phyloP scores from a whole-genome alignment of 2,329 filamentous ascomycete species.

The Leptographium procerum region DNA sequence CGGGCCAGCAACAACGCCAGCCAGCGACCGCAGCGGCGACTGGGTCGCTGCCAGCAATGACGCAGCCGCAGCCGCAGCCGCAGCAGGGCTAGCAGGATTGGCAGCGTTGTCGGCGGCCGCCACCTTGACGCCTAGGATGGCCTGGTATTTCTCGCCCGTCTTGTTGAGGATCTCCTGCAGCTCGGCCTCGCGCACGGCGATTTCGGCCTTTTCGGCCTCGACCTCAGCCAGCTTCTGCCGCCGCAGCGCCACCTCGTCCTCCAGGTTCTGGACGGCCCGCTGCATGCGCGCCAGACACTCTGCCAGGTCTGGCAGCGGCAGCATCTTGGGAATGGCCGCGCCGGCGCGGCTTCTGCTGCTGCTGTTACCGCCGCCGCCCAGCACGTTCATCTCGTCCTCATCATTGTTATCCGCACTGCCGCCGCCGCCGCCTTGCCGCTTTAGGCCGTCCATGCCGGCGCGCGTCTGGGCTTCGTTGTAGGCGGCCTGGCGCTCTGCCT shows the following conservation, averaged over 20 bases:
- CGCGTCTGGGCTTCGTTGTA: constrained; percentile 82
- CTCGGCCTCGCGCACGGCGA: constrained; percentile 60
- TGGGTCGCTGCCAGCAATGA: constrained; percentile 17
- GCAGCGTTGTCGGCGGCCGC: constrained; percentile 10
- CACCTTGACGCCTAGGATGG: constrained; percentile 23
- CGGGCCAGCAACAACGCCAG: constrained; percentile 14
- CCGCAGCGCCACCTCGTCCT: constrained; percentile 49
- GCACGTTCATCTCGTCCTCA: neutral
- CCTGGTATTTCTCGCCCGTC: constrained; percentile 55
- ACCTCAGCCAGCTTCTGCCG: constrained; percentile 54
- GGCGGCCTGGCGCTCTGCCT: constrained; percentile 61
- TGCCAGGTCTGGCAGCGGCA: constrained; percentile 62
- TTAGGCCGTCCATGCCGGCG: constrained; percentile 69
- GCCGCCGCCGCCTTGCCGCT: constrained; percentile 33
- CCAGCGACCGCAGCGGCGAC: constrained; percentile 19
- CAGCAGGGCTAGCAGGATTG: neutral
- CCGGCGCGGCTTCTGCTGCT: neutral
- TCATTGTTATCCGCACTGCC: constrained; percentile 20
- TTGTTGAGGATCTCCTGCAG: constrained; percentile 73
- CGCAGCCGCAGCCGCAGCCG: constrained; percentile 6
- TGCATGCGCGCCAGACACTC: constrained; percentile 56
- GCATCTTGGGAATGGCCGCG: constrained; percentile 49
- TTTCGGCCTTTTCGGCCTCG: constrained; percentile 54
- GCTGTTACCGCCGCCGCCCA: constrained; percentile 16
- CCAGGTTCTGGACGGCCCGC: constrained; percentile 49